Evolutionary conservation across 768 basidiomycete genomes (phyloP).

Genomic region (Lepiota venenata): DNA sequence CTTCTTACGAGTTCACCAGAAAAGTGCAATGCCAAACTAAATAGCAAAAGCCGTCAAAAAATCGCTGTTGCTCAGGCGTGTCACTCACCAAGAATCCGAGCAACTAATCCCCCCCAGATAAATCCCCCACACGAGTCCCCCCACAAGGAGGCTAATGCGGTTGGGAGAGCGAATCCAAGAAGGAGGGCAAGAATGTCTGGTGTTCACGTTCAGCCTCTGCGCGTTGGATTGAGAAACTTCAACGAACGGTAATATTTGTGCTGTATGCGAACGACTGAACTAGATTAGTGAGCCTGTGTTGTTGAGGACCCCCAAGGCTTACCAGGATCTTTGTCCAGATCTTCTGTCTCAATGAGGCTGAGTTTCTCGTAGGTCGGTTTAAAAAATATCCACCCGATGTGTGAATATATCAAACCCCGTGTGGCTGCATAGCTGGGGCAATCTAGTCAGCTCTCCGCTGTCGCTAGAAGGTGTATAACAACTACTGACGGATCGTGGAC

Average conservation of each 20-base stretch:
- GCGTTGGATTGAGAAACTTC: not conserved
- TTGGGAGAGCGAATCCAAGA: constrained; percentile 57
- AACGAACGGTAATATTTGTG: constrained; percentile 60
- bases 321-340: constrained; percentile 71
- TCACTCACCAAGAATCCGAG: constrained; percentile 53
- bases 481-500: constrained; percentile 57
- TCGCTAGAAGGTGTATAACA: not conserved
- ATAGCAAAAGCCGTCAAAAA: not conserved
- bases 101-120: constrained; percentile 69
- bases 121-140: constrained; percentile 64
- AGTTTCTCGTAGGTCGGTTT: constrained; percentile 66
- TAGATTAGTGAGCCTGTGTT: not conserved
- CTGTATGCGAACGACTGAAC: constrained; percentile 63
- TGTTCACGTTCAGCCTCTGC: not conserved
- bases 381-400: constrained; percentile 86
- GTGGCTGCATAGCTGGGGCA: constrained; percentile 64
- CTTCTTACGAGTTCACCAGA: constrained; percentile 61
- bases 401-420: constrained; percentile 68
- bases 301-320: constrained; percentile 15
- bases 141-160: constrained; percentile 53
- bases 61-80: not conserved
- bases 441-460: not conserved
- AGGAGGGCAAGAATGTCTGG: constrained; percentile 58
- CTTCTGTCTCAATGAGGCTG: constrained; percentile 60
- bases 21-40: constrained; percentile 74